A percentile compares a stretch with the other conserved stretches of the same genome.
phyloP scores from a whole-genome alignment of 208 protist species.

The Herpetomonas muscarum region DNA sequence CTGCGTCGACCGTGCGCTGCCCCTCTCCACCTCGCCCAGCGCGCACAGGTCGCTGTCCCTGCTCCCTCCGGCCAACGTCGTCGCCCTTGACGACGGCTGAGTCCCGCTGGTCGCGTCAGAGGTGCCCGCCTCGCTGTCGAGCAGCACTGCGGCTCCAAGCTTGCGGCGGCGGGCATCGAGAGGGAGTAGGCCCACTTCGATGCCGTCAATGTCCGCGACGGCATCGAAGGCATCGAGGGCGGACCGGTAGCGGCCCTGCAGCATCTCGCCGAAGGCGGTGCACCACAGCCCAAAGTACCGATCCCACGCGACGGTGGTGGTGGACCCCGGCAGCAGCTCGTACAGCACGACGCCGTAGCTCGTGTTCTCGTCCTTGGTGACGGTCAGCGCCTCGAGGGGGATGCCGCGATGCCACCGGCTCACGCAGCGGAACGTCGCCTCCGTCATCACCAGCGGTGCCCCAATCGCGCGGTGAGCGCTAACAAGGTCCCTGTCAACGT shows the following conservation, averaged over 20 bases:
- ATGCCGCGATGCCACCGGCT: conserved; percentile 8
- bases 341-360: conserved; percentile 18
- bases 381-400: conserved; percentile 13
- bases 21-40: background rate
- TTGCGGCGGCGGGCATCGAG: conserved; percentile 1
- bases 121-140: no score
- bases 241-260: conserved; percentile 13
- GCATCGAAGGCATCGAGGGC: conserved; percentile 16
- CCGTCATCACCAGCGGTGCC: conserved; percentile 5
- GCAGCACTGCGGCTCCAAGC: conserved; percentile 1
- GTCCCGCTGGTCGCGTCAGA: no score
- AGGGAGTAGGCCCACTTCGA: conserved; percentile 12
- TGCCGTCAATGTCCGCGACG: conserved; percentile 3
- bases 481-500: background rate
- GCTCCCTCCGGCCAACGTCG: background rate
- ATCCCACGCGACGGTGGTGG: conserved; percentile 10
- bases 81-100: no score
- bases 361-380: background rate
- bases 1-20: no score
- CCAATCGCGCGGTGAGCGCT: background rate
- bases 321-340: conserved; percentile 14
- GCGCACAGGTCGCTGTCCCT: background rate
- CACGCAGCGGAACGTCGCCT: conserved; percentile 15
- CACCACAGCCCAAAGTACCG: conserved; percentile 8
- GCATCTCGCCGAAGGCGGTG: conserved; percentile 18